Base-by-base conservation (phyloP, 805 yeast genomes). In the Starmerella sirachaensis region DNA sequence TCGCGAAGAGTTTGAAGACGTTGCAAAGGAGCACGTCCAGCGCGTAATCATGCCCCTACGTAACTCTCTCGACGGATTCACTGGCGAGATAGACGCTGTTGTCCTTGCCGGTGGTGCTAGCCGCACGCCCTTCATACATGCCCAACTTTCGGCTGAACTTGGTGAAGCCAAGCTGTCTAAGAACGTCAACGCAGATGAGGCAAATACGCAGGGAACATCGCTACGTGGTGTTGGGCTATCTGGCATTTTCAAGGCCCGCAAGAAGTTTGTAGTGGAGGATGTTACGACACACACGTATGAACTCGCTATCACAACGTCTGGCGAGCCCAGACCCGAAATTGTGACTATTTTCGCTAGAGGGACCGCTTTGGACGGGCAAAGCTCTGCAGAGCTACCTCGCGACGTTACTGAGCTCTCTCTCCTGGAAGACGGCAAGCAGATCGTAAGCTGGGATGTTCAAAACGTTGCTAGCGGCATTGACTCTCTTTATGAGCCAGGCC, bases 111-210 rank as follows among this genome's bases (percentile, higher is more conserved):
- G 98, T 46, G 98, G 98, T 1, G 74, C 93, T 0, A 74, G 88
- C 5, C 74, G 98, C 56, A 81, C 84, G 21, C 98, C 98, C 12
- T 69, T 80, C 52, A 79, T 91, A 32, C 61, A 83, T 41, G 44
- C 56, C 2, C 55, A 69, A 2, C 62, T 74, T 30, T 35, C 38
- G 14, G 37, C 32, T 13, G 61, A 77, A 29, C 83, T 78, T 1
- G 72, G 72, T 14, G 77, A 72, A 2, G 23, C 33, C 24, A 46
- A 38, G 26, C 65, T 86, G 27, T 68, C 93, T 17, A 84, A 78
- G 57, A 82, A 78, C 35, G 93, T 91, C 31, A 91, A 91, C 58
- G 91, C 98, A 0, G 98, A 91, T 59, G 98, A 91, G 62, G 76
- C 96, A 31, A 83, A 83, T 36, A 94, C 83, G 11, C 67, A 82